These are phyloP conservation scores for Ophiocordyceps polyrhachis-furcata DNA, from an alignment of 2,329 filamentous ascomycete genomes.

Conservation along the genomic window DNA sequence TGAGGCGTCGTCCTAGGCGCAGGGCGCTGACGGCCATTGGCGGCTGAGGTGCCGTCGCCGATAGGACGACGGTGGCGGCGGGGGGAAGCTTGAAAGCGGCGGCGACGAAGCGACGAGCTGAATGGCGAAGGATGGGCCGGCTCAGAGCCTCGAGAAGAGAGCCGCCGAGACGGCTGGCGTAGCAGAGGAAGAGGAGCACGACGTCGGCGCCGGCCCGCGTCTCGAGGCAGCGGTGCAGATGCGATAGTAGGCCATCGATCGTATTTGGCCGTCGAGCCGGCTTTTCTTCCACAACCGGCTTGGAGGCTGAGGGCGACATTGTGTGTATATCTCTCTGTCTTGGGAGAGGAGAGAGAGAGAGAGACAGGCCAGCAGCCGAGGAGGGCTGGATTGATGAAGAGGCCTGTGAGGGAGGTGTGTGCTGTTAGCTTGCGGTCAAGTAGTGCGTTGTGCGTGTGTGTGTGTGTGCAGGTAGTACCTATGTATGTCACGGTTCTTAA, in stretches of 20 bases:
- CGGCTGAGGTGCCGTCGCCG: conserved; percentile 15
- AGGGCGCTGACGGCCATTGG: conserved; percentile 25
- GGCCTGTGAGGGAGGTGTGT: not conserved
- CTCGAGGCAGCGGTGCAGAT: conserved; percentile 43
- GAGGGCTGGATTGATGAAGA: not conserved
- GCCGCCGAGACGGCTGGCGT: conserved; percentile 39
- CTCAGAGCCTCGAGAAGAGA: conserved; percentile 32
- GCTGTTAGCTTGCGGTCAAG: no score
- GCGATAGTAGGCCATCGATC: conserved; percentile 33
- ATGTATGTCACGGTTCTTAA: not conserved
- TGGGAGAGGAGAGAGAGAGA: not conserved
- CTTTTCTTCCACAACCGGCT: not conserved
- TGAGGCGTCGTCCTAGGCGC: conserved; percentile 32
- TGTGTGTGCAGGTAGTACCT: no score
- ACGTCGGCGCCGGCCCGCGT: conserved; percentile 53
- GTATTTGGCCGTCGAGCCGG: conserved; percentile 1
- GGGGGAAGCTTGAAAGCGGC: conserved; percentile 31
- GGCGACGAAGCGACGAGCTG: conserved; percentile 31
- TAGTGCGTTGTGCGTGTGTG: no score
- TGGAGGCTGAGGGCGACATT: not conserved
- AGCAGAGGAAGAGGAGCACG: conserved; percentile 49
- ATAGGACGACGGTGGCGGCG: conserved; percentile 27
- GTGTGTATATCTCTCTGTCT: no score
- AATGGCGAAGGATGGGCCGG: conserved; percentile 35
- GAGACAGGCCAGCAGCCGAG: not conserved